These are phyloP conservation scores for Myxozyma neotropica DNA, from an alignment of 805 yeast genomes.

Conservation along the genomic window DNA sequence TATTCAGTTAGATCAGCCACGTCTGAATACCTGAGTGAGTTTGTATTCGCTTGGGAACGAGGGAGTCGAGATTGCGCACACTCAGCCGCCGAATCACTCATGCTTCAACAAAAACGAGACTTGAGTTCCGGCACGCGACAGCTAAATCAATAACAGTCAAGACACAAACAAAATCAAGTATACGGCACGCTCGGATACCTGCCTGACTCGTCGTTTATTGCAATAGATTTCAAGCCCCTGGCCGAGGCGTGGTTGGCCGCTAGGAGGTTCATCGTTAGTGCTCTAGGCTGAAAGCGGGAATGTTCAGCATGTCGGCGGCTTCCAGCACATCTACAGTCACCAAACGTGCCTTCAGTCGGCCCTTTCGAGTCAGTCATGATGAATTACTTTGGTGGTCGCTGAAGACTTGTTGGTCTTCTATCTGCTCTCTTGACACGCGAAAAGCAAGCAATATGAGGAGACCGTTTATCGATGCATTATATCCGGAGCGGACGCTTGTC, in stretches of 20 bases:
- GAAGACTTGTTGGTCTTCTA: slow-evolving; percentile 21
- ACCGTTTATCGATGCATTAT: slow-evolving; percentile 17
- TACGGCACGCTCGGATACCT: background rate
- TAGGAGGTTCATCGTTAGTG: too few relatives aligned
- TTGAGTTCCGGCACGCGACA: background rate
- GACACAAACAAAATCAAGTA: background rate
- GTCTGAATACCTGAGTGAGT: too few relatives aligned
- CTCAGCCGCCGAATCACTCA: background rate
- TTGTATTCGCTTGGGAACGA: too few relatives aligned
- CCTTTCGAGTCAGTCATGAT: slow-evolving; percentile 20
- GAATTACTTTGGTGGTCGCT: slow-evolving; percentile 28
- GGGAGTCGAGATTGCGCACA: too few relatives aligned
- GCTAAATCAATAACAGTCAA: background rate
- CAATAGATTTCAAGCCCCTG: background rate
- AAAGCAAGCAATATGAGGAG: background rate
- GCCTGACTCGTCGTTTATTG: background rate
- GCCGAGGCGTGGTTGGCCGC: background rate
- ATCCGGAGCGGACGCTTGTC: slow-evolving; percentile 19
- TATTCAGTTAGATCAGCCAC: background rate
- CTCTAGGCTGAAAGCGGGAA: background rate
- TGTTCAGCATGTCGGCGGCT: background rate
- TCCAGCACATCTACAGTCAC: slow-evolving; percentile 1
- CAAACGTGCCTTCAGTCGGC: slow-evolving; percentile 13
- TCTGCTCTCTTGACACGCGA: slow-evolving; percentile 3
- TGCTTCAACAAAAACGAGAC: background rate